phyloP scores from a whole-genome alignment of 2,329 filamentous ascomycete genomes.

The Apiospora sp. region DNA sequence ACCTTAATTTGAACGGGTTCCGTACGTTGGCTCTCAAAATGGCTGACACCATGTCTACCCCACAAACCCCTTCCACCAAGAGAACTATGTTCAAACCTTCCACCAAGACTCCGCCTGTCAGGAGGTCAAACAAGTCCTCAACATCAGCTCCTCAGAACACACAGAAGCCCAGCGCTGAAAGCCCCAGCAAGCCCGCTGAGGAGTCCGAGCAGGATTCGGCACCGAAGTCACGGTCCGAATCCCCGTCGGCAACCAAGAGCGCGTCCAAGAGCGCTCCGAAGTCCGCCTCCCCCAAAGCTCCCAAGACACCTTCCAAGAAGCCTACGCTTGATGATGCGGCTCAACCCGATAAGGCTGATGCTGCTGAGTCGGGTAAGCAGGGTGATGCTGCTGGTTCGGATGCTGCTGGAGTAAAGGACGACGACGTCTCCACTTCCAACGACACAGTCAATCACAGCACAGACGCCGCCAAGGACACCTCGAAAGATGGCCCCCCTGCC shows the following conservation, averaged over 20 bases:
- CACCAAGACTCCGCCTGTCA: slow-evolving; percentile 40
- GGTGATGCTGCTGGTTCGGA: slow-evolving; percentile 31
- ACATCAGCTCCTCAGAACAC: background rate
- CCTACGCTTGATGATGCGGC: slow-evolving; percentile 11
- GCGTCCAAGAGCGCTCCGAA: slow-evolving; percentile 2
- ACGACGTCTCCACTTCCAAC: slow-evolving; percentile 36
- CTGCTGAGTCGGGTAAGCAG: slow-evolving; percentile 28
- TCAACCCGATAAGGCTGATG: slow-evolving; percentile 25
- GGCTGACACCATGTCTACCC: slow-evolving; percentile 37
- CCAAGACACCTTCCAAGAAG: slow-evolving; percentile 14
- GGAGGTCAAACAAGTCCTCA: slow-evolving; percentile 28
- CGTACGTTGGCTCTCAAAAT: slow-evolving; percentile 33
- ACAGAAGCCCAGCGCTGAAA: background rate
- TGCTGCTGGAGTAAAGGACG: slow-evolving; percentile 31
- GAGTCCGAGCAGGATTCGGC: slow-evolving; percentile 22
- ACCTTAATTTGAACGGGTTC: slow-evolving; percentile 34
- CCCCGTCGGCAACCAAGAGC: slow-evolving; percentile 3
- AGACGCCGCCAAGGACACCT: slow-evolving; percentile 28
- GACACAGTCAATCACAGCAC: slow-evolving; percentile 38
- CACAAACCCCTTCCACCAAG: slow-evolving; percentile 39
- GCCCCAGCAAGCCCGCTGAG: background rate
- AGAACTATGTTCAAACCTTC: slow-evolving; percentile 44
- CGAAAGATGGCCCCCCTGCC: slow-evolving; percentile 30
- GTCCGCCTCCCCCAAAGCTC: background rate
- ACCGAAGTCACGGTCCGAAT: slow-evolving; percentile 2